phyloP scores from a whole-genome alignment of 148 eudicot genomes.

The Spergularia bocconei region DNA sequence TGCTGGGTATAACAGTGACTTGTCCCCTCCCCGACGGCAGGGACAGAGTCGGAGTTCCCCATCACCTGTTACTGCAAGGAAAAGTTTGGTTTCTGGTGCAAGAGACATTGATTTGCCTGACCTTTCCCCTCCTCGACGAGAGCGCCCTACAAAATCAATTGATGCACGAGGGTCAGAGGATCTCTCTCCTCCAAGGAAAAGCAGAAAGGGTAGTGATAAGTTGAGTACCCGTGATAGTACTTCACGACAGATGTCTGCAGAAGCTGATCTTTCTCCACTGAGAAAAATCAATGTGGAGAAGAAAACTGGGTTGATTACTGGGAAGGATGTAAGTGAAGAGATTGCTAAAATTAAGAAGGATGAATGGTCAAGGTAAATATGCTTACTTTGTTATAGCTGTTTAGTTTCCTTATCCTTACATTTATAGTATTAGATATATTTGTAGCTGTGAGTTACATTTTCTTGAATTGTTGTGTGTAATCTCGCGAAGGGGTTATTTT shows the following conservation, averaged over 20 bases:
- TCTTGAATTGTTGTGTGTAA: not conserved
- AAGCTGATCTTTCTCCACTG: conserved; percentile 66
- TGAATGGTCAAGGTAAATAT: conserved; percentile 59
- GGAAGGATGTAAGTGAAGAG: conserved; percentile 74
- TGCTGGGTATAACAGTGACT: conserved; percentile 26
- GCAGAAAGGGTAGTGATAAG: conserved; percentile 9
- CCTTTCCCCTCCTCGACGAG: conserved; percentile 54
- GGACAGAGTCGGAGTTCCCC: conserved; percentile 8
- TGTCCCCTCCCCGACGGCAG: conserved; percentile 42
- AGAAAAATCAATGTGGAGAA: conserved; percentile 42
- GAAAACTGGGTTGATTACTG: conserved; percentile 77
- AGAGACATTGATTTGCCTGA: conserved; percentile 22
- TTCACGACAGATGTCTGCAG: conserved; percentile 16
- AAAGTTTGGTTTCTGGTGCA: conserved; percentile 11
- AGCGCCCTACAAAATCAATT: conserved; percentile 21
- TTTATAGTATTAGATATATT: too few species aligned
- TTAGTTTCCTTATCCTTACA: not conserved
- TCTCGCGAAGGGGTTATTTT: not conserved
- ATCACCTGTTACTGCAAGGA: conserved; percentile 20
- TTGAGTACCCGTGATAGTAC: conserved; percentile 14
- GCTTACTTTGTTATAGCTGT: conserved; percentile 7
- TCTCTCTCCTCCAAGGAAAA: conserved; percentile 38
- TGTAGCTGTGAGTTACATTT: not conserved
- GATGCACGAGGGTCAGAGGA: conserved; percentile 25
- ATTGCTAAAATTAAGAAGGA: conserved; percentile 51